Evolutionary conservation across 257 asterid species (phyloP), one percentile per base, ranked within the genome.

Genomic region (Plantago ovata): DNA sequence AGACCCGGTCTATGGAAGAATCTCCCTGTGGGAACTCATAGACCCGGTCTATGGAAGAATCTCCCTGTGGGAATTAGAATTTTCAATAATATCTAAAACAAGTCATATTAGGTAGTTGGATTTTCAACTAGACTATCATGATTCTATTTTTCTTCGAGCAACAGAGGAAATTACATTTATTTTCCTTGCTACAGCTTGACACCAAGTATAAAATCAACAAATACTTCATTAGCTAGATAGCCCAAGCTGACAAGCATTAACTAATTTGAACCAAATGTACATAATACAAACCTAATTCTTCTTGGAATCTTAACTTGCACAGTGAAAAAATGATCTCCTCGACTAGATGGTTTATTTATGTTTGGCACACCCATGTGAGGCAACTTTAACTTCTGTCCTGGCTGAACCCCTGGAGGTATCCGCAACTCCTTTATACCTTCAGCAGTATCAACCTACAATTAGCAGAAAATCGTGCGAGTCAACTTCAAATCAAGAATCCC

Each of bases 311-410:
- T 81, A 75, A 93, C 81, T 56, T 77, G 83, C 77, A 89, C 90
- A 38, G 74, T 72, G 77, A 93, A 93, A 72, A 74, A 75, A 73
- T 93, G 98, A 82, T 93, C 84, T 14, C 96, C 97, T 73, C 98
- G 81, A 47, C 54, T 66, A 48, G 82, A 82, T 64, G 95, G 94
- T 57, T 68, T 86, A 58, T 83, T 84, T 53, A 89, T 73, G 46
- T 84, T 78, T 44, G 98, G 98, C 60, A 93, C 98, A 63, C 98
- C 98, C 94, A 88, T 71, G 60, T 21, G 22, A 38, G 78, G 69
- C 81, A 93, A 61, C 79, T 74, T 81, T 44, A 93, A 59, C 40
- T 75, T 84, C 53, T 82, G 91, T 60, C 97, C 97, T 62, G 98
- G 92, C 61, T 89, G 95, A 73, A 79, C 77, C 64, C 98, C 98